Percentiles rank a stretch among this genome's conserved stretches.
Evolutionary conservation across 257 asterid genomes (phyloP).

Genomic region (Solanum verrucosum): DNA sequence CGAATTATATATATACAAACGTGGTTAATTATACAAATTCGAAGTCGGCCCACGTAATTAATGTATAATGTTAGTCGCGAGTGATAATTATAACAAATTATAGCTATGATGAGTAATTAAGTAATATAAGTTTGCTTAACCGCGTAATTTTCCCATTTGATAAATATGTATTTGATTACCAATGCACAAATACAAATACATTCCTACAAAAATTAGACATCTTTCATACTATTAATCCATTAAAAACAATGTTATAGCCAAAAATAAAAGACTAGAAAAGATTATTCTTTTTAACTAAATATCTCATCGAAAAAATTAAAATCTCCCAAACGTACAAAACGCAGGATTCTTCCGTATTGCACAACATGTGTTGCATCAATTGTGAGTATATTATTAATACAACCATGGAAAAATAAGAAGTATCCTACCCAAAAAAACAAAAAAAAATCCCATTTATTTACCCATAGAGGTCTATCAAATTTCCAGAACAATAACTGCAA

Average conservation of each 20-base stretch:
- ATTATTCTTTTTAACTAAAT: background rate
- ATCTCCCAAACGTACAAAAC: background rate
- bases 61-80: no score
- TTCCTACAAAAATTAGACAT: background rate
- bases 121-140: no score
- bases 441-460: background rate
- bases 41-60: no score
- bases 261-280: background rate
- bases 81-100: no score
- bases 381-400: slow-evolving; percentile 2
- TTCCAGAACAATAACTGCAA: slow-evolving; percentile 87
- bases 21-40: no score
- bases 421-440: slow-evolving; percentile 14
- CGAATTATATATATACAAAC: no score
- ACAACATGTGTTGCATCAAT: slow-evolving; percentile 47
- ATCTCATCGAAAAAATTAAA: background rate
- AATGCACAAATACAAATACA: background rate
- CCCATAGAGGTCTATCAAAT: slow-evolving; percentile 24
- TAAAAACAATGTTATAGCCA: background rate
- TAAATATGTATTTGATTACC: no score
- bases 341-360: slow-evolving; percentile 7
- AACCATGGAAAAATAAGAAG: slow-evolving; percentile 56
- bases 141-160: no score
- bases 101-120: no score
- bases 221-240: background rate